phyloP scores from a whole-genome alignment of 1,139 yeast genomes.

The Scheffersomyces insectosa region DNA sequence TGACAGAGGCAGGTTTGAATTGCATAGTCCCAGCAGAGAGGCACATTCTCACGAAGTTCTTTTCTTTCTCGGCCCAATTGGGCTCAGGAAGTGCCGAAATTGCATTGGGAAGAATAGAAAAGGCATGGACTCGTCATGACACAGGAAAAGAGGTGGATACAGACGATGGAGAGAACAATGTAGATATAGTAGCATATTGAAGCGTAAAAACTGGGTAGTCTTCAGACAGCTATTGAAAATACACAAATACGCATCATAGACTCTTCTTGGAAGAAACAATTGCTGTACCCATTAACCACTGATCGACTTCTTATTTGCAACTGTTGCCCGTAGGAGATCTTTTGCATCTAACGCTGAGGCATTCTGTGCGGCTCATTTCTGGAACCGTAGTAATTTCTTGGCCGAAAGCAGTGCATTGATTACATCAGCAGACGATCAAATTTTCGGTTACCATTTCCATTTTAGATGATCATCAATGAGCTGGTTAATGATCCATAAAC shows the following conservation, averaged over 20 bases:
- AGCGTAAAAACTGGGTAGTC: no score
- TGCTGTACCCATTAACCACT: no score
- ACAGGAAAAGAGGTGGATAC: conserved; percentile 20
- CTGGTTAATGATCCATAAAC: no score
- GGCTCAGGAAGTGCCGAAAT: conserved; percentile 28
- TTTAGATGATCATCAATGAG: not conserved
- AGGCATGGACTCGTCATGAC: conserved; percentile 17
- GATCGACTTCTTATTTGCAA: no score
- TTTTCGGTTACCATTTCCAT: conserved; percentile 1
- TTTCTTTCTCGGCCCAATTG: conserved; percentile 13
- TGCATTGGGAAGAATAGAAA: conserved; percentile 16
- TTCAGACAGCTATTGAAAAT: no score
- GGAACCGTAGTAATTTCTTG: no score
- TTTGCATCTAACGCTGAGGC: no score
- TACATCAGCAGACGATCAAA: not conserved
- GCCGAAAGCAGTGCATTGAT: no score
- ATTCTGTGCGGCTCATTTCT: no score
- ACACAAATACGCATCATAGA: no score
- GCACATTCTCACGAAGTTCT: conserved; percentile 42
- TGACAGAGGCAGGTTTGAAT: conserved; percentile 59
- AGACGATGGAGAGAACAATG: conserved; percentile 7
- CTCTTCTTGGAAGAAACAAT: no score
- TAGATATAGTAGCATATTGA: not conserved
- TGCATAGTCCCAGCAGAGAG: conserved; percentile 49
- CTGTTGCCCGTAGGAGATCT: no score